These are phyloP conservation scores for Coprinellus micaceus DNA, from an alignment of 768 basidiomycete genomes.

Conservation along the genomic window DNA sequence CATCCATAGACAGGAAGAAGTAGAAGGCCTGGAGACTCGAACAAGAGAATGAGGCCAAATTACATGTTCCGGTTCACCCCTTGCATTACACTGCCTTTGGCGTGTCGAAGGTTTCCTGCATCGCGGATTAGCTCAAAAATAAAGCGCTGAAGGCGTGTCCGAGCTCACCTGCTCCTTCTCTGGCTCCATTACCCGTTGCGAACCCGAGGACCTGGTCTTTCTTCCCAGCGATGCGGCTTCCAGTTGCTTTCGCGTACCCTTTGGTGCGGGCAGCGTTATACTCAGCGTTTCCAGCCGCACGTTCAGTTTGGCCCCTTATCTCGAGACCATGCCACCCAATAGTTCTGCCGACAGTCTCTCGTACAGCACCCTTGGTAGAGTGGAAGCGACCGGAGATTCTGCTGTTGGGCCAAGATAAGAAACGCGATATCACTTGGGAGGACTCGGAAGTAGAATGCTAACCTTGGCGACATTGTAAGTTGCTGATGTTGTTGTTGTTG, in stretches of 20 bases:
- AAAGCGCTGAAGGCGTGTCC: neutral
- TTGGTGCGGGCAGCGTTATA: conserved; percentile 47
- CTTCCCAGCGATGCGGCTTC: conserved; percentile 43
- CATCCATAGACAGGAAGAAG: too few species aligned
- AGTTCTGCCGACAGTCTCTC: conserved; percentile 41
- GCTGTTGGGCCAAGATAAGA: conserved; percentile 18
- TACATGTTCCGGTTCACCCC: neutral
- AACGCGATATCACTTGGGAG: neutral
- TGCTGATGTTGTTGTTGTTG: too few species aligned
- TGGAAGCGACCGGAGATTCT: conserved; percentile 43
- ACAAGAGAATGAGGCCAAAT: too few species aligned
- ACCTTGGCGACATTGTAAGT: neutral
- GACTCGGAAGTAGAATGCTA: neutral
- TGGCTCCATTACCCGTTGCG: conserved; percentile 44
- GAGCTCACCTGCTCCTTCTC: conserved; percentile 39
- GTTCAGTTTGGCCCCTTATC: conserved; percentile 49
- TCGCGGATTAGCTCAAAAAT: neutral
- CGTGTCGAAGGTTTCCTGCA: neutral
- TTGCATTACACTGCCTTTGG: neutral
- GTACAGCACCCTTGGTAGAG: conserved; percentile 38
- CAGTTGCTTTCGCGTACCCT: conserved; percentile 46
- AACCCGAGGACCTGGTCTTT: conserved; percentile 50
- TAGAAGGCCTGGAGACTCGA: too few species aligned
- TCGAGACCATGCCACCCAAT: conserved; percentile 46
- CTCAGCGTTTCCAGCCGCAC: conserved; percentile 48